Conservation (phyloP, 805 yeast genomes). For the Wickerhamiella alocasiicola region DNA sequence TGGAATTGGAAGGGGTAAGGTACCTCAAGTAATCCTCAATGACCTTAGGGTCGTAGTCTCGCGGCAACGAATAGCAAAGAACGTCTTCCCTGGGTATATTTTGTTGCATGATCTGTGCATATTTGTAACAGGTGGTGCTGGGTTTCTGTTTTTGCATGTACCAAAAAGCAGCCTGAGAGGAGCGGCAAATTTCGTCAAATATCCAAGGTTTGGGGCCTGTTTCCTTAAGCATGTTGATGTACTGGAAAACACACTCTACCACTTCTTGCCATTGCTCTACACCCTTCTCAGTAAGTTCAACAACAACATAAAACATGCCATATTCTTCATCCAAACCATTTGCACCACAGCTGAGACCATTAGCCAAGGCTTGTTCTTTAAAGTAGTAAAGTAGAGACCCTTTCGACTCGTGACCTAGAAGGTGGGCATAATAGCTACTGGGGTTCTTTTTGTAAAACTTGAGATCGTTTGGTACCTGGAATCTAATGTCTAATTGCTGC, state of each 20-base stretch:
- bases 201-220: constrained; percentile 67
- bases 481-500: constrained; percentile 52
- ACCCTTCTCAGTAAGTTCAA: constrained; percentile 70
- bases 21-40: constrained; percentile 38
- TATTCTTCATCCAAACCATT: constrained; percentile 43
- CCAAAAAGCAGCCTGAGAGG: constrained; percentile 58
- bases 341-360: constrained; percentile 61
- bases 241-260: constrained; percentile 51
- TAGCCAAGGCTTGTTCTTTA: constrained; percentile 69
- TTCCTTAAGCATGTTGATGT: constrained; percentile 46
- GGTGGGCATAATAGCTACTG: constrained; percentile 57
- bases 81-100: constrained; percentile 52
- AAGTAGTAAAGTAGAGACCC: constrained; percentile 69
- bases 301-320: constrained; percentile 52
- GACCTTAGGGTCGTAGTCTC: constrained; percentile 44
- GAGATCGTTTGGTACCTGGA: constrained; percentile 64
- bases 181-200: constrained; percentile 59
- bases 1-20: constrained; percentile 48
- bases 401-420: constrained; percentile 84
- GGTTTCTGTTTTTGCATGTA: constrained; percentile 70
- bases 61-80: constrained; percentile 43
- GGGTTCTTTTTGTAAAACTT: constrained; percentile 60
- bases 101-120: constrained; percentile 52
- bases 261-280: constrained; percentile 46
- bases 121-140: constrained; percentile 54